Conservation (phyloP, 768 basidiomycete species). For the Pleurotus ostreatus region DNA sequence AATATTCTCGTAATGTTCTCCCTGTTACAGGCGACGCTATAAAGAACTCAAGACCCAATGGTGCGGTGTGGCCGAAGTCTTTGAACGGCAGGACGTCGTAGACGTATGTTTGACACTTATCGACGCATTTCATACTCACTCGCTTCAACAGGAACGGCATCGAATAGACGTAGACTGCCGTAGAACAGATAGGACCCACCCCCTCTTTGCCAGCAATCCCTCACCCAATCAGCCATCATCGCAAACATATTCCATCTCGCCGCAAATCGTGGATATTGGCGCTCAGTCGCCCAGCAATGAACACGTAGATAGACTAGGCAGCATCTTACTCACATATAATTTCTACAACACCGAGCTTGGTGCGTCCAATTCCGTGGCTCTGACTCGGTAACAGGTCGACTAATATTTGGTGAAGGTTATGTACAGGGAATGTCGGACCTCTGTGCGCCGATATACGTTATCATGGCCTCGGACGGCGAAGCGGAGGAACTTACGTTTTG, state of each 20-base stretch:
- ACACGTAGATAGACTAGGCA: constrained; percentile 85
- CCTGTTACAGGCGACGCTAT: constrained; percentile 63
- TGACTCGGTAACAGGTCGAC: constrained; percentile 1
- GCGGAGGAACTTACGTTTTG: constrained; percentile 86
- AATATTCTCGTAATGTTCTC: no score
- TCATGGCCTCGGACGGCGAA: constrained; percentile 65
- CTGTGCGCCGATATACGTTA: constrained; percentile 89
- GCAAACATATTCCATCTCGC: constrained; percentile 69
- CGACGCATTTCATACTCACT: no score
- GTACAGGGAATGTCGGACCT: constrained; percentile 99
- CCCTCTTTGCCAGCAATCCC: constrained; percentile 64
- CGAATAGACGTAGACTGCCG: constrained; percentile 96
- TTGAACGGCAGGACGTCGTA: constrained; percentile 71
- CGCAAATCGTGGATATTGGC: constrained; percentile 67
- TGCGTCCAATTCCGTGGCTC: constrained; percentile 31
- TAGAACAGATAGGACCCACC: constrained; percentile 91
- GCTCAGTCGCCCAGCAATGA: constrained; percentile 88
- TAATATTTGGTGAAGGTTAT: constrained; percentile 53
- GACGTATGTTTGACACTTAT: no score
- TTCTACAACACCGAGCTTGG: constrained; percentile 86
- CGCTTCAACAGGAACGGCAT: constrained; percentile 78
- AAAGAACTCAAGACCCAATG: constrained; percentile 71
- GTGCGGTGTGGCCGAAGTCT: constrained; percentile 80
- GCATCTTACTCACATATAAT: constrained; percentile 87
- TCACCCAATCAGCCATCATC: constrained; percentile 49